Percentiles rank a stretch among this genome's conserved stretches.
These are phyloP conservation scores for Aquanectria penicillioides DNA, from an alignment of 2,329 filamentous ascomycete species.

Conservation along the genomic window DNA sequence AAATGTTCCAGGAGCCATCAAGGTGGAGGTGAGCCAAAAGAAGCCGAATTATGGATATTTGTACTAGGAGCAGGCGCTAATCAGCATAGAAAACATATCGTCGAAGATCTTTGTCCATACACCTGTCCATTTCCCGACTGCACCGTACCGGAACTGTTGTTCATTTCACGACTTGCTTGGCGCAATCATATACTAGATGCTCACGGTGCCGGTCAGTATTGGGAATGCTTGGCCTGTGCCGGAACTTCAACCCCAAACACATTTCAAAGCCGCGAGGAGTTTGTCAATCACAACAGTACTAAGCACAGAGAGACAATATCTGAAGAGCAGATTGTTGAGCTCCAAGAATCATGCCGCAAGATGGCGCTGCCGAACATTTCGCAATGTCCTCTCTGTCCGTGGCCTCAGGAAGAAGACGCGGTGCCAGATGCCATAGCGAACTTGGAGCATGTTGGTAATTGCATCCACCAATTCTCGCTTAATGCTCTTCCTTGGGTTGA, in stretches of 20 bases:
- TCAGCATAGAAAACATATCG: constrained; percentile 2
- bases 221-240: constrained; percentile 11
- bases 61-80: not conserved
- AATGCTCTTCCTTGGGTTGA: constrained; percentile 6
- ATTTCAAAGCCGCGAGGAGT: not conserved
- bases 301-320: constrained; percentile 7
- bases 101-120: constrained; percentile 12
- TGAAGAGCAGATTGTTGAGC: not conserved
- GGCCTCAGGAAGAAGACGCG: constrained; percentile 5
- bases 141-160: not conserved
- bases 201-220: not conserved
- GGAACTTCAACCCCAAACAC: not conserved
- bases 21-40: constrained; percentile 15
- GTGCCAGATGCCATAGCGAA: constrained; percentile 10
- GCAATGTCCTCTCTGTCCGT: constrained; percentile 9
- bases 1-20: constrained; percentile 9
- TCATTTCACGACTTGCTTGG: constrained; percentile 4
- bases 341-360: not conserved
- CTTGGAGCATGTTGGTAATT: constrained; percentile 15
- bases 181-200: not conserved
- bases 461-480: constrained; percentile 13
- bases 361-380: constrained; percentile 3
- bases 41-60: not conserved
- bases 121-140: constrained; percentile 11
- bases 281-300: not conserved